Conservation (phyloP, 768 basidiomycete species). For the Daedalea quercina region DNA sequence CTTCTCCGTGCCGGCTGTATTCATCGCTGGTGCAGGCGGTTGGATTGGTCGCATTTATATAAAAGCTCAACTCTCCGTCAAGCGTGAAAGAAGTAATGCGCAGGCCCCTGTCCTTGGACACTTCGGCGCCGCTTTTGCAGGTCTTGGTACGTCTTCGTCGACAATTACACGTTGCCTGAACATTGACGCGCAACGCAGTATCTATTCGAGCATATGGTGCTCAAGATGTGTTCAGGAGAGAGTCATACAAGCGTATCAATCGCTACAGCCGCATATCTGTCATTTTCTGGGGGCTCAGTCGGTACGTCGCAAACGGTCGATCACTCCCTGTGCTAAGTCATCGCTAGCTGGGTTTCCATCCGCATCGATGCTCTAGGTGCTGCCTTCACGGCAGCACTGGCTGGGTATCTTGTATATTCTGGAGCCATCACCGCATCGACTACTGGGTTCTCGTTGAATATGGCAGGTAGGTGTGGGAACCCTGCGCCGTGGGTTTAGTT, state of each 20-base stretch:
- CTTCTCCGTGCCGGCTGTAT: slow-evolving; percentile 34
- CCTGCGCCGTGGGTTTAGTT: neutral
- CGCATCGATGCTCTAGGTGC: slow-evolving; percentile 53
- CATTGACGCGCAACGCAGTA: slow-evolving; percentile 32
- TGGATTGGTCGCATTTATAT: slow-evolving; percentile 47
- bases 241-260: slow-evolving; percentile 40
- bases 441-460: slow-evolving; percentile 33
- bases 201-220: slow-evolving; percentile 56
- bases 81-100: slow-evolving; percentile 50
- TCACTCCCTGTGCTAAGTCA: neutral
- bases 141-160: slow-evolving; percentile 29
- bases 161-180: slow-evolving; percentile 30
- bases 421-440: slow-evolving; percentile 33
- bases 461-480: slow-evolving; percentile 27
- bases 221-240: slow-evolving; percentile 34
- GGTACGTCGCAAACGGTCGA: slow-evolving; percentile 11
- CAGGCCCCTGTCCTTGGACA: slow-evolving; percentile 45
- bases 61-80: slow-evolving; percentile 49
- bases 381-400: slow-evolving; percentile 42
- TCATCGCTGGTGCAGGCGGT: slow-evolving; percentile 31
- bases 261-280: slow-evolving; percentile 36
- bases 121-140: slow-evolving; percentile 47
- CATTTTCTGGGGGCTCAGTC: slow-evolving; percentile 42
- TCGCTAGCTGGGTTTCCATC: slow-evolving; percentile 37
- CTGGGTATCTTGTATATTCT: slow-evolving; percentile 48